Evolutionary conservation across 2,329 filamentous ascomycete species (phyloP), one percentile per base, ranked within the genome.

Genomic region (Trichoderma oligosporum): DNA sequence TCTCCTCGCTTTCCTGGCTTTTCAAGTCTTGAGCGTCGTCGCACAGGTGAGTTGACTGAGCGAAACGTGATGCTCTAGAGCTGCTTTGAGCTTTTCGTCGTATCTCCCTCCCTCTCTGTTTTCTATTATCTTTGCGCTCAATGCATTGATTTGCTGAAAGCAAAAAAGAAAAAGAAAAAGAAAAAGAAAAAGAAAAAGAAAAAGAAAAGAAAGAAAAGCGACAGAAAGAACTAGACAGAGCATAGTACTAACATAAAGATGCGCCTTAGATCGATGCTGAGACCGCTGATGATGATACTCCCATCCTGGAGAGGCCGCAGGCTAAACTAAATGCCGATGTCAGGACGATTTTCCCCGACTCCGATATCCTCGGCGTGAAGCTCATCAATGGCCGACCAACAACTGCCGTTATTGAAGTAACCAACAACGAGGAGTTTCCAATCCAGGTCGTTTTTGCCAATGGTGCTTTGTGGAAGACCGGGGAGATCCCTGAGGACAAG

Each of bases 281-380:
- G 16, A 20, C 29, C 38, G 51, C 57, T 38, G 20, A 20, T 18
- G 44, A 7, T 16, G 53, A 38, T 12, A 44, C 44, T 20, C n/a
- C 62, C 14, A 35, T 46, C 20, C 18, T 35, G 11, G 56, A 42
- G 35, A 35, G 53, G 27, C 52, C 61, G 20, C 53, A 58, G 14
- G 65, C 62, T 57, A 62, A 57, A 59, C 72, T 88, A 67, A 83
- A 84, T 62, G 85, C 88, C 71, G 82, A 85, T 55, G 75, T 87
- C 65, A 80, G 81, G 63, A 81, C 86, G 59, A 79, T 78, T 71
- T 82, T 85, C 78, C 76, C 83, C 74, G 78, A 87, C 69, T 72
- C 86, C 77, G 90, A 95, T 78, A 86, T 96, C 74, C 94, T 97
- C 66, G 94, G 93, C 67, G 85, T 97, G 66, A 96, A 96, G 83